Evolutionary conservation across 2,329 filamentous ascomycete genomes (phyloP).

Genomic region (Fusarium gaditjirri): DNA sequence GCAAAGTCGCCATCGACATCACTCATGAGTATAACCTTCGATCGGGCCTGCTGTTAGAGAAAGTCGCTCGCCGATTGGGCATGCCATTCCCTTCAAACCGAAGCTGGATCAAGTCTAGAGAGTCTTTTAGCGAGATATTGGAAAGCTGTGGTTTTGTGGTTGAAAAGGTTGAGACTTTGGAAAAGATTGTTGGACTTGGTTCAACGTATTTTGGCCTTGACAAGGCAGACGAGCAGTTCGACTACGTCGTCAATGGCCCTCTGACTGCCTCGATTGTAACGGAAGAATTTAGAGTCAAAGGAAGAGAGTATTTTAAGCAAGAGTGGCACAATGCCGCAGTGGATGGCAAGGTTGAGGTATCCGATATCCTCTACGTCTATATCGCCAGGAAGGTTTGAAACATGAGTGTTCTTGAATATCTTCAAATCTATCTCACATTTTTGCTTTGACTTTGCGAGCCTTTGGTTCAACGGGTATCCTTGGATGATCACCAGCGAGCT

Average conservation of each 20-base stretch:
- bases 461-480: constrained; percentile 58
- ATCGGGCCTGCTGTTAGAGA: constrained; percentile 43
- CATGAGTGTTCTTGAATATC: too few relatives aligned
- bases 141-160: constrained; percentile 44
- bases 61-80: constrained; percentile 38
- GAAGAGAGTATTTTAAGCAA: constrained; percentile 43
- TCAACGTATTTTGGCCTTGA: constrained; percentile 37
- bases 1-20: constrained; percentile 48
- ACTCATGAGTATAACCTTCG: constrained; percentile 47
- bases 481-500: constrained; percentile 66
- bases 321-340: constrained; percentile 47
- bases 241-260: constrained; percentile 35
- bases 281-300: constrained; percentile 40
- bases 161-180: constrained; percentile 41
- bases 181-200: constrained; percentile 42
- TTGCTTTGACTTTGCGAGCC: constrained; percentile 51
- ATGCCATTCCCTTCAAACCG: constrained; percentile 45
- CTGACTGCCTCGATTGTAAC: constrained; percentile 30
- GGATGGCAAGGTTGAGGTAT: constrained; percentile 44
- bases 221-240: constrained; percentile 46
- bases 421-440: constrained; percentile 48
- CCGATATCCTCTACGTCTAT: constrained; percentile 47
- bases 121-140: constrained; percentile 45
- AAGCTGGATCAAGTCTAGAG: constrained; percentile 44
- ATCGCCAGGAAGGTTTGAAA: constrained; percentile 39